A percentile compares a stretch with the other conserved stretches of the same genome.
These are phyloP conservation scores for Galerina marginata DNA, from an alignment of 768 basidiomycete species.

Conservation along the genomic window DNA sequence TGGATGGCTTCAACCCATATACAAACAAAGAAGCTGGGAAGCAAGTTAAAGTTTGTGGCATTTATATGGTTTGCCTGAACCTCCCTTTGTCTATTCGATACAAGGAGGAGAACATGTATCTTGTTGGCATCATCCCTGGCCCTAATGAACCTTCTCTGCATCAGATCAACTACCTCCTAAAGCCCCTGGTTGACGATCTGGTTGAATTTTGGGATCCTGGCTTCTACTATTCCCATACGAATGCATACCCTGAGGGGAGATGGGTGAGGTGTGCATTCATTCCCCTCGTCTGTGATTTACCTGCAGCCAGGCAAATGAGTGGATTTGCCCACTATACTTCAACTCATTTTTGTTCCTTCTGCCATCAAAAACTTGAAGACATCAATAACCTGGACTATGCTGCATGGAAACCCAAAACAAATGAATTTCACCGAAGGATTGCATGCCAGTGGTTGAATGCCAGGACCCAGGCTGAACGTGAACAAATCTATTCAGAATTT, in stretches of 20 bases:
- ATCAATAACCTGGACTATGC: slow-evolving; percentile 28
- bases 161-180: slow-evolving; percentile 41
- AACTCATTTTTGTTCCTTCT: slow-evolving; percentile 27
- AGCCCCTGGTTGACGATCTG: slow-evolving; percentile 42
- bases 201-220: slow-evolving; percentile 34
- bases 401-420: slow-evolving; percentile 18
- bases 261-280: slow-evolving; percentile 31
- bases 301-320: slow-evolving; percentile 31
- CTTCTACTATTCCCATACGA: slow-evolving; percentile 28
- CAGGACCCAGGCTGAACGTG: slow-evolving; percentile 9
- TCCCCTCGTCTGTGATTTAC: slow-evolving; percentile 39
- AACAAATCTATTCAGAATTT: slow-evolving; percentile 19
- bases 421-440: slow-evolving; percentile 15
- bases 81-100: slow-evolving; percentile 35
- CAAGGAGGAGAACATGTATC: slow-evolving; percentile 39
- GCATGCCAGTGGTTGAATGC: slow-evolving; percentile 32
- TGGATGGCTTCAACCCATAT: slow-evolving; percentile 28
- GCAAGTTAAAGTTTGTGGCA: slow-evolving; percentile 22
- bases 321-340: slow-evolving; percentile 26
- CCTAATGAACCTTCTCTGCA: slow-evolving; percentile 36
- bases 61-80: slow-evolving; percentile 38
- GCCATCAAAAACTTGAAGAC: slow-evolving; percentile 19
- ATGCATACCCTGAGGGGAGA: slow-evolving; percentile 26
- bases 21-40: slow-evolving; percentile 31
- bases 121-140: slow-evolving; percentile 7